phyloP scores from a whole-genome alignment of 2,329 filamentous ascomycete species.

The Beauveria sp. region DNA sequence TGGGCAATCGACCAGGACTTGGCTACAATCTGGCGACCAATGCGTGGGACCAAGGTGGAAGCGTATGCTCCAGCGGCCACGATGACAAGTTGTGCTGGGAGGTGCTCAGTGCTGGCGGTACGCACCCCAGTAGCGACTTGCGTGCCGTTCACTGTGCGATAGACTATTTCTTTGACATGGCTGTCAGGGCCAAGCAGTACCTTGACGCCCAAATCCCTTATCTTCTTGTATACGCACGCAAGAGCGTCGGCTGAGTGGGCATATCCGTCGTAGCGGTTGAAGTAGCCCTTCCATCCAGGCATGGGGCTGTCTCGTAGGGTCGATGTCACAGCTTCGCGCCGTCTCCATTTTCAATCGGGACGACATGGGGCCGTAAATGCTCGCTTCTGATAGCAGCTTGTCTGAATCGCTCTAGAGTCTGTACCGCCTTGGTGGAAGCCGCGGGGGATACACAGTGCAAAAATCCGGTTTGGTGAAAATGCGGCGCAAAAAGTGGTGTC shows the following conservation, averaged over 20 bases:
- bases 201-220: slow-evolving; percentile 29
- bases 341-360: slow-evolving; percentile 23
- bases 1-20: slow-evolving; percentile 54
- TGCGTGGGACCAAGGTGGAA: slow-evolving; percentile 37
- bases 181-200: slow-evolving; percentile 27
- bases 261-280: slow-evolving; percentile 50
- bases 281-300: slow-evolving; percentile 48
- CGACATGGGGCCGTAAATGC: slow-evolving; percentile 32
- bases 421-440: slow-evolving; percentile 39
- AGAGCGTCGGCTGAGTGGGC: slow-evolving; percentile 48
- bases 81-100: slow-evolving; percentile 34
- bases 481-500: slow-evolving; percentile 41
- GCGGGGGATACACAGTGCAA: slow-evolving; percentile 41
- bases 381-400: slow-evolving; percentile 26
- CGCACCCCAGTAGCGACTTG: slow-evolving; percentile 19
- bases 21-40: slow-evolving; percentile 44
- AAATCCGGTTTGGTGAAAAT: slow-evolving; percentile 36
- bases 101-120: slow-evolving; percentile 18
- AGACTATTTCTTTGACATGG: slow-evolving; percentile 19
- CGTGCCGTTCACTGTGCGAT: slow-evolving; percentile 12
- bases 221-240: slow-evolving; percentile 35
- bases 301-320: slow-evolving; percentile 42
- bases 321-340: slow-evolving; percentile 25
- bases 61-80: slow-evolving; percentile 45
- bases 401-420: slow-evolving; percentile 27